Evolutionary conservation across 306 rosid species (phyloP).

Genomic region (Purshia tridentata): DNA sequence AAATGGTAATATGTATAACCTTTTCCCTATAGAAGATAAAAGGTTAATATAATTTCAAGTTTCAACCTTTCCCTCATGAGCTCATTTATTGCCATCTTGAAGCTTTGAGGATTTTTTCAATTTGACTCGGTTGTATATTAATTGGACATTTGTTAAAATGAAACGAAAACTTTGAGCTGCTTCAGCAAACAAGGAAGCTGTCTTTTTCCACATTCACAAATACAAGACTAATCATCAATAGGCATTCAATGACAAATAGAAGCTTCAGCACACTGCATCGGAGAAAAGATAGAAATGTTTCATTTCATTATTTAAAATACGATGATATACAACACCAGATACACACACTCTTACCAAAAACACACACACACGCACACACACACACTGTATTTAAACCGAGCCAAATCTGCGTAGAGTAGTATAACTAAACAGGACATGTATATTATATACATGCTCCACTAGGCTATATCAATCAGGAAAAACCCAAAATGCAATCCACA

Average conservation of each 20-base stretch:
- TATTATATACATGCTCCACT: neutral
- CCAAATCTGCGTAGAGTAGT: neutral
- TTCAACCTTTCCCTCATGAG: too few relatives aligned
- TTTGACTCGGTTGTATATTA: too few relatives aligned
- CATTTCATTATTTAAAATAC: neutral
- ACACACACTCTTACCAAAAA: neutral
- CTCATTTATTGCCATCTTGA: too few relatives aligned
- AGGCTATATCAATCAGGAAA: neutral
- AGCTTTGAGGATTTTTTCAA: too few relatives aligned
- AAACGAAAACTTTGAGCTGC: too few relatives aligned
- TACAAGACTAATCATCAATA: too few relatives aligned
- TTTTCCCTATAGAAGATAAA: too few relatives aligned
- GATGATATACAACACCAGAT: neutral
- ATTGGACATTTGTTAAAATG: too few relatives aligned
- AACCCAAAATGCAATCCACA: neutral
- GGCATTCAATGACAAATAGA: neutral
- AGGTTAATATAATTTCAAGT: too few relatives aligned
- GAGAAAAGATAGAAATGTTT: neutral
- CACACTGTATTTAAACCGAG: neutral
- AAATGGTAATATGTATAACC: too few relatives aligned
- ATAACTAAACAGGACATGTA: neutral
- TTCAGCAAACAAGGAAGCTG: too few relatives aligned
- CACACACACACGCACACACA: neutral
- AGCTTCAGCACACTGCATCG: neutral
- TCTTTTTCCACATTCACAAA: too few relatives aligned